phyloP scores from a whole-genome alignment of 805 yeast species.

The Nadsonia fulvescens region DNA sequence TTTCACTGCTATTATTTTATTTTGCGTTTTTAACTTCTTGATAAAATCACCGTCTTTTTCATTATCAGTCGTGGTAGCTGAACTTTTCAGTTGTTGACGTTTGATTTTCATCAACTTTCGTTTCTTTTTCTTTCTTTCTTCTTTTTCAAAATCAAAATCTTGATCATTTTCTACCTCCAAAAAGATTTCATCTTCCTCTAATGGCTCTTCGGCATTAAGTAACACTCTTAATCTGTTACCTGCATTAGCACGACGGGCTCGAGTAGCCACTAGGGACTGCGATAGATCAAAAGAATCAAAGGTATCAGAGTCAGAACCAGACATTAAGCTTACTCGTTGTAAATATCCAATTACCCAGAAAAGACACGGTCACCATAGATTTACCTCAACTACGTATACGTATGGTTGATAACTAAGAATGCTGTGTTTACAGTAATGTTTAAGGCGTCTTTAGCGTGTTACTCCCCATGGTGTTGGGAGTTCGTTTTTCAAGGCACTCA shows the following conservation, averaged over 20 bases:
- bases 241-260: slow-evolving; percentile 72
- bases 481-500: too few relatives aligned
- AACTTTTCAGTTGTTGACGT: slow-evolving; percentile 1
- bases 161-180: slow-evolving; percentile 24
- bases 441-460: slow-evolving; percentile 1
- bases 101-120: slow-evolving; percentile 3
- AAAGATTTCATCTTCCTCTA: slow-evolving; percentile 36
- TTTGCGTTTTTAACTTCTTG: too few relatives aligned
- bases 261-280: slow-evolving; percentile 43
- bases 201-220: slow-evolving; percentile 51
- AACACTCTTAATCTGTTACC: slow-evolving; percentile 67
- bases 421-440: too few relatives aligned
- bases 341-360: too few relatives aligned
- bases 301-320: not conserved
- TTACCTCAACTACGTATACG: too few relatives aligned
- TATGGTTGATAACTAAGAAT: too few relatives aligned
- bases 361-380: too few relatives aligned
- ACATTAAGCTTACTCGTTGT: not conserved
- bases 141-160: slow-evolving; percentile 21
- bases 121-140: too few relatives aligned
- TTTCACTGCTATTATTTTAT: too few relatives aligned
- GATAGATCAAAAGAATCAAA: not conserved
- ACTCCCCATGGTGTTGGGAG: too few relatives aligned
- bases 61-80: slow-evolving; percentile 5
- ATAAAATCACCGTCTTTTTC: slow-evolving; percentile 11